Evolutionary conservation across 1,139 yeast species (phyloP).

Genomic region (Kurtzmaniella quercitrusa): DNA sequence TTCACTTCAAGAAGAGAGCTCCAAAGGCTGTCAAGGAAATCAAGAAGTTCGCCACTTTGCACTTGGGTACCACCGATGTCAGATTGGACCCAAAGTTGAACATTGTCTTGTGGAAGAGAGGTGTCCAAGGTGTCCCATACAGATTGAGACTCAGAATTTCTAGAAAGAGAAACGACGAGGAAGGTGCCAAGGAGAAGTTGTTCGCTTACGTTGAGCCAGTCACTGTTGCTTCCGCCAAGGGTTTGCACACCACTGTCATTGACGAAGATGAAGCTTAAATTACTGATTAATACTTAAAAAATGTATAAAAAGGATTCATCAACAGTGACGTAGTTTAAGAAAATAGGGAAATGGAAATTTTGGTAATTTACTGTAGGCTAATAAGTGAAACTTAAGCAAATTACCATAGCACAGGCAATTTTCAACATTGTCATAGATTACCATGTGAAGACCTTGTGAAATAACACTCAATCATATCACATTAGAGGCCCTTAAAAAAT

Average conservation of each 20-base stretch:
- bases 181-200: slow-evolving; percentile 97
- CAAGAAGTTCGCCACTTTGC: slow-evolving; percentile 97
- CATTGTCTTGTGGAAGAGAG: slow-evolving; percentile 99
- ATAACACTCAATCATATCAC: too few relatives aligned
- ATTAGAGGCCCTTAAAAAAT: too few relatives aligned
- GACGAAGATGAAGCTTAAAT: slow-evolving; percentile 78
- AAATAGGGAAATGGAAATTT: neutral
- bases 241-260: slow-evolving; percentile 96
- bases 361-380: too few relatives aligned
- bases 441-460: too few relatives aligned
- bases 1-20: slow-evolving; percentile 99
- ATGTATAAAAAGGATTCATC: slow-evolving; percentile 13
- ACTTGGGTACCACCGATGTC: slow-evolving; percentile 99
- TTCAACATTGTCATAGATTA: too few relatives aligned
- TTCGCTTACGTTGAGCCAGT: slow-evolving; percentile 99
- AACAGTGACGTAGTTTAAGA: neutral
- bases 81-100: slow-evolving; percentile 98
- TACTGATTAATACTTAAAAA: slow-evolving; percentile 11
- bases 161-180: slow-evolving; percentile 99
- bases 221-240: slow-evolving; percentile 91
- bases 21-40: slow-evolving; percentile 99
- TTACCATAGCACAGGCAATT: too few relatives aligned
- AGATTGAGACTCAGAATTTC: slow-evolving; percentile 99
- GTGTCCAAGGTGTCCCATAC: slow-evolving; percentile 98
- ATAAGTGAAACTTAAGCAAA: too few relatives aligned